Conservation (phyloP, 2,329 filamentous ascomycete genomes). For the Calonectria hawksworthii region DNA sequence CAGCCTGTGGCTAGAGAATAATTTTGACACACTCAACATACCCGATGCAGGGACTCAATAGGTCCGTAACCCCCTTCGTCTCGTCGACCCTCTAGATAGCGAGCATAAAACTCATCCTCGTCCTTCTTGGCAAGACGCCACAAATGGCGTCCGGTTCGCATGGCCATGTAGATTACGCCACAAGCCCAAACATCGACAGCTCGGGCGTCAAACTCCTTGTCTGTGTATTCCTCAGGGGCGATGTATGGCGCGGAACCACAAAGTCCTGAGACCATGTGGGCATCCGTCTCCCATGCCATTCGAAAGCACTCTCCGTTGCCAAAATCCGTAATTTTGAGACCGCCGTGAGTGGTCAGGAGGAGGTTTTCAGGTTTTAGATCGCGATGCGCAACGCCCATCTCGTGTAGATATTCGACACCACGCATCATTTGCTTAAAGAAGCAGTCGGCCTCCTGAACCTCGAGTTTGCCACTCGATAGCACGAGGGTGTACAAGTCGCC, state of each 20-base stretch:
- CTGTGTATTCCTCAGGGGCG: constrained; percentile 94
- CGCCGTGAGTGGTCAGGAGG: constrained; percentile 90
- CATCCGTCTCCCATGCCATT: constrained; percentile 99
- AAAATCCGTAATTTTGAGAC: constrained; percentile 97
- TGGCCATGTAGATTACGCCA: constrained; percentile 99
- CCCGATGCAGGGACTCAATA: constrained; percentile 94
- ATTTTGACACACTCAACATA: constrained; percentile 65
- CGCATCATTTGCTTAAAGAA: constrained; percentile 99
- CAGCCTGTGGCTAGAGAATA: background rate
- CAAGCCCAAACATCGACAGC: constrained; percentile 99
- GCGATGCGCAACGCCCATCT: constrained; percentile 98
- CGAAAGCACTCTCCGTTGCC: constrained; percentile 99
- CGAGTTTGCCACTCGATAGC: constrained; percentile 90
- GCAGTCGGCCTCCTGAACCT: constrained; percentile 94
- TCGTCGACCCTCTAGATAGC: constrained; percentile 91
- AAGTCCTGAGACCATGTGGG: constrained; percentile 97
- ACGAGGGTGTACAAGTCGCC: constrained; percentile 96
- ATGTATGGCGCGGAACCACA: constrained; percentile 98
- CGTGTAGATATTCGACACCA: constrained; percentile 98
- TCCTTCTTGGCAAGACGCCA: constrained; percentile 98
- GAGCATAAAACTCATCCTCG: constrained; percentile 96
- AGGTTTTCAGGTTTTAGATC: constrained; percentile 98
- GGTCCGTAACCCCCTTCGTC: constrained; percentile 97
- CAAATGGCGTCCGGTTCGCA: constrained; percentile 94
- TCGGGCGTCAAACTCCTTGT: constrained; percentile 95